Evolutionary conservation across 129 eudicot genomes (phyloP), one percentile per base, ranked within the genome.

Genomic region (Mikania micrantha): DNA sequence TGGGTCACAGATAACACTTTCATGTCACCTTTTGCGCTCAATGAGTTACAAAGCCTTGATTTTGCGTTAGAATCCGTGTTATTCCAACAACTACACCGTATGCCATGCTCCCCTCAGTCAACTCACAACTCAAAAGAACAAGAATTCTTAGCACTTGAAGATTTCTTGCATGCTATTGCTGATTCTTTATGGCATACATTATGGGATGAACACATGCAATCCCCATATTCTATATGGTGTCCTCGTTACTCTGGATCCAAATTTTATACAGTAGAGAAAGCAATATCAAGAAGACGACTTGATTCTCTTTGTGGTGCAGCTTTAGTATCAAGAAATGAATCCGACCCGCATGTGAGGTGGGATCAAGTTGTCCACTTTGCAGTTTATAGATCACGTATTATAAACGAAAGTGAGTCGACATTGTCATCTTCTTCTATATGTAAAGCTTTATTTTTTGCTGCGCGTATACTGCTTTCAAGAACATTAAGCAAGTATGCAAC

Each of bases 51-150:
- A 13, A 81, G 78, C 74, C 86, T 91, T 39, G 97, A 91, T 79
- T 91, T 67, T 29, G 97, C 97, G 11, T 67, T 91, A 80, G 97
- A 91, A 52, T 87, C 88, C 27, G 80, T 83, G 62, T 70, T 83
- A 74, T 83, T 91, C 64, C 97, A 91, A 77, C 97, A 91, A 60
- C 70, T 91, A 17, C 83, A 85, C 29, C 95, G 97, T 2, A 91
- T 91, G 97, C 97, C 97, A 38, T 70, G 67, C 78, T 82, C 92
- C 10, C 67, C 85, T 65, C 73, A 78, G 27, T 72, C 74, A 52
- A 72, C 88, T 8, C 78, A 83, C 65, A 81, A 64, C 70, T 76
- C 84, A 17, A 85, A 79, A 83, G 90, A 85, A 81, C 90, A 74
- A 12, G 90, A 81, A 78, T 85, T 78, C 61, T 76, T 85, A 53